Base-by-base conservation (phyloP, 2,329 filamentous ascomycete species). In the Purpureocillium lavendulum region DNA sequence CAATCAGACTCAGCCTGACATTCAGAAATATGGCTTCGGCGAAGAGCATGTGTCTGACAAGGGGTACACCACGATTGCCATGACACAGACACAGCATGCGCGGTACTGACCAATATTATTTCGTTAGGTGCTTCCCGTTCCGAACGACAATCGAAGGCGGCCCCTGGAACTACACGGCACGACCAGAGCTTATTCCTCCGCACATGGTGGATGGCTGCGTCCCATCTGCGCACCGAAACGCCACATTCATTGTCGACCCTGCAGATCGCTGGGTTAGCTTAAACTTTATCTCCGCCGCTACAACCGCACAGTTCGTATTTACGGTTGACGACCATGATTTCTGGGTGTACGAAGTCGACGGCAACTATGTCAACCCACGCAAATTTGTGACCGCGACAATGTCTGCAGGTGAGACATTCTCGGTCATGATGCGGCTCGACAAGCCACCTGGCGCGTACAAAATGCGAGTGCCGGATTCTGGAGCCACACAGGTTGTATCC, bases 271-370 rank as follows among this genome's bases (percentile, higher is more conserved):
- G 41, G 41, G 29, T 39, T 12, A 42, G 40, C 36, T 37, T 42
- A 9, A 42, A 42, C 28, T 42, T 38, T 18, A 36, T 42, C n/a
- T 31, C 16, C 26, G 40, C 38, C 2, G 17, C 56, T 33, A 29
- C 41, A 10, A 13, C 14, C 21, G 36, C 33, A 26, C 16, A 26
- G 13, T 14, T 39, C 17, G 66, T 18, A 7, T 42, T 42, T 28
- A 61, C 60, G 4, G 64, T 70, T 24, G 66, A 69, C 43, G 57
- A 62, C 34, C 65, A 69, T 41, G 55, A 58, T 3, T 56, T 70
- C 55, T 64, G 55, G 40, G 49, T 70, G 7, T 69, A 67, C 37
- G 64, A 60, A 11, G 54, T 62, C 15, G 66, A 69, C 40, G 66
- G 66, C 2, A 52, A 55, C 17, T 69, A 60, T 40, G 56, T 69